Base-by-base conservation (phyloP, 148 eudicot species). In the Fallopia convolvulus region DNA sequence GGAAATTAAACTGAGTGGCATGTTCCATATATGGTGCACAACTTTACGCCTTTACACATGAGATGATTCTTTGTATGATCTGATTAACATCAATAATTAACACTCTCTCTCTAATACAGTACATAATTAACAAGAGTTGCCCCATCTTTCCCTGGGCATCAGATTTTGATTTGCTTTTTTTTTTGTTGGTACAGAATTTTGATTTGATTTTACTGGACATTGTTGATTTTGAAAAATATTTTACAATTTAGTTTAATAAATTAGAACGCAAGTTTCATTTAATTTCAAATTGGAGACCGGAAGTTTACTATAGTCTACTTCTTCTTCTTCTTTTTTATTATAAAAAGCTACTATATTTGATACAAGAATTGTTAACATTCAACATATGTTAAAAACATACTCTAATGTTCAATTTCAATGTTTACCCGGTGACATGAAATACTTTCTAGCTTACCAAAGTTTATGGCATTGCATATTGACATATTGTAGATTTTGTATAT, bases 51-150 rank as follows among this genome's bases (percentile, higher is more conserved):
- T 23, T 61, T 6, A 26, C 68, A 61, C 68, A 61, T 61, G 68
- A 61, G 36, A 61, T 63, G 70, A 63, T 63, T 63, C 70, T 63
- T 63, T 63, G 39, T 23, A 63, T 63, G 33, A 63, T 26, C 70
- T 23, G 70, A 63, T 63, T 63, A 2, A 23, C 14, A 26, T 63
- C 70, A 63, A 63, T 63, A 63, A 63, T 63, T 63, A 26, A 63
- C 30, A 26, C 15, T 63, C 36, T 63, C 70, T 48, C 12, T 48
- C 17, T 0, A 3, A 18, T 68, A 9, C 6, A 65, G 6, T 68
- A 36, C 44, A 21, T 68, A 68, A 32, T 65, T 65, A 68, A 68
- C 10, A 0, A 33, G 1, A 33, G 20, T 68, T 68, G 72, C 1
- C 42, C 44, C 21, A 68, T 46, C 39, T 63, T 63, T 63, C 70